Evolutionary conservation across 2,329 filamentous ascomycete genomes (phyloP), one percentile per base, ranked within the genome.

Genomic region (Penicillium sp.): DNA sequence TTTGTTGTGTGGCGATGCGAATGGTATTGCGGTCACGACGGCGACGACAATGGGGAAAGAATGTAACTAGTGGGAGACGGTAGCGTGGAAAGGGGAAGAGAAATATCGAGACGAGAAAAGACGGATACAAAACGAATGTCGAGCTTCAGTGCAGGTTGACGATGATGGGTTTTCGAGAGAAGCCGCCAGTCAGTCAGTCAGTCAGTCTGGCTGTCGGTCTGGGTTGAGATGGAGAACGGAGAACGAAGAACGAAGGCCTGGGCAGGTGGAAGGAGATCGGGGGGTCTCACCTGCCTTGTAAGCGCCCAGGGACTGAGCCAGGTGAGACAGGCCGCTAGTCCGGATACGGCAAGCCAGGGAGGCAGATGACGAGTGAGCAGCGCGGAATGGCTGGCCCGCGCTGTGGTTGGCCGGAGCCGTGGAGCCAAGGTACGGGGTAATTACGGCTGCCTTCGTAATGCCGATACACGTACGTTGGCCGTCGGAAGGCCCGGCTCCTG

Each of bases 41-140:
- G 30, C 50, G 51, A 50, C 45, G 47, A 38, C 54, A 52, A 46
- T 28, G 50, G n/a, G 49, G 20, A 58, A 58, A 45, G 56, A 58
- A 58, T 58, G 56, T 58, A 58, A 54, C 56, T 58, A 53, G 51
- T 53, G 45, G 51, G 56, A 58, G 50, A 21, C 26, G 26, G 45
- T 28, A 26, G 50, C 46, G 47, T 18, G 20, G n/a, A 18, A 45
- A 16, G 47, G n/a, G 5, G 38, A 35, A 23, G 21, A 24, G 28
- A 18, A 28, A 33, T 30, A 45, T 35, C 30, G 30, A 35, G 30
- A 16, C 3, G 21, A 33, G 35, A 20, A 42, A 53, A 16, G 42
- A 47, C 47, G 20, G 35, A 47, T 53, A 38, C 51, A 40, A 56
- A 56, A 56, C 55, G 55, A 56, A 56, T 47, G 55, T 52, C 48